Base-by-base conservation (phyloP, 2,329 filamentous ascomycete species). In the Nemania sp. region DNA sequence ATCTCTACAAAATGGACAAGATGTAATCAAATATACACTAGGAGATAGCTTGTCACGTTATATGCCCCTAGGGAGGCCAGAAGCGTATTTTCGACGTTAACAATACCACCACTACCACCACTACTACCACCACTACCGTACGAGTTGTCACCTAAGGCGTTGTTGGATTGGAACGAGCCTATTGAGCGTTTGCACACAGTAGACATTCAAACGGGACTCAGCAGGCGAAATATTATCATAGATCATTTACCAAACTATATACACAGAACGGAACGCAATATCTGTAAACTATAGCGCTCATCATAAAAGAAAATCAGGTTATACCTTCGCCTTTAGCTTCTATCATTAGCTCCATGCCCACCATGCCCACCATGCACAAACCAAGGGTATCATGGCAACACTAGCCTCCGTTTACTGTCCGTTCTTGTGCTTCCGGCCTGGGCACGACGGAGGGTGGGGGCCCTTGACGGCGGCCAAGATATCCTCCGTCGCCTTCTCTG, bases 401-500 rank as follows among this genome's bases (percentile, higher is more conserved):
- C 22, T 28, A 28, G 20, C 23, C 6, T 48, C n/a, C 42, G 2
- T 5, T 52, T 49, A 46, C 9, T 39, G 19, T n/a, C 41, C 14
- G 15, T 30, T 36, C 19, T 45, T 49, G 30, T 28, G 15, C 49
- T 54, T 54, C 14, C 28, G 19, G 51, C 47, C 46, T 19, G 11
- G 15, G 11, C 28, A 17, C 14, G 47, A 28, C 28, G 47, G 22
- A 24, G 26, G 36, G 5, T 20, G 28, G 12, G n/a, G 22, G n/a
- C n/a, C n/a, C 7, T 20, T 26, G 2, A 24, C 34, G 14, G 39
- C 33, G 2, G 42, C 52, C 7, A 69, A 48, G 28, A 67, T 68
- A 14, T 66, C 67, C 26, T 66, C 63, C 3, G 57, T 59, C 4
- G 64, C 66, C 61, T 68, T 68, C 57, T 66, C 59, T 5, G 61